A percentile compares a stretch with the other conserved stretches of the same genome.
Evolutionary conservation across 768 basidiomycete genomes (phyloP).

Genomic region (Nidularia sp.): DNA sequence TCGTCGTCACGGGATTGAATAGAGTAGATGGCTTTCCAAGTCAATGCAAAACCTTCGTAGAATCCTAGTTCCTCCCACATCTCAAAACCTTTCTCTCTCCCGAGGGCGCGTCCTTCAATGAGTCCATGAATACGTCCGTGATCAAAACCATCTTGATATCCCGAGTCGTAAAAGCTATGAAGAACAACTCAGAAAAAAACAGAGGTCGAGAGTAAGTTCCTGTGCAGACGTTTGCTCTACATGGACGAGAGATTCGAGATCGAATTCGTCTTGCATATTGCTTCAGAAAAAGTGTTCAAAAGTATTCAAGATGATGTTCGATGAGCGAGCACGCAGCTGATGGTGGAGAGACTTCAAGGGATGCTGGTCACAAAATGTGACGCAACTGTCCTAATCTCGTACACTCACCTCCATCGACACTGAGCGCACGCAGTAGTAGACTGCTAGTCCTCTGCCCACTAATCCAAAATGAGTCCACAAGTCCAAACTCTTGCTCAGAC

Average conservation of each 20-base stretch:
- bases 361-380: too few species aligned
- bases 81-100: constrained; percentile 87
- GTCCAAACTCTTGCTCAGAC: constrained; percentile 74
- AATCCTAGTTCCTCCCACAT: constrained; percentile 98
- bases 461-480: constrained; percentile 55
- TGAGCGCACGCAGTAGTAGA: constrained; percentile 61
- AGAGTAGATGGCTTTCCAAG: constrained; percentile 57
- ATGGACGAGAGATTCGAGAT: constrained; percentile 56
- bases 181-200: background rate
- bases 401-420: constrained; percentile 2
- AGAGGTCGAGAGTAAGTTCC: background rate
- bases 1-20: constrained; percentile 39
- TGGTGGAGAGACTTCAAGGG: too few species aligned
- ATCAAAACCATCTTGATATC: constrained; percentile 71
- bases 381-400: background rate
- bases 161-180: constrained; percentile 73
- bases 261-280: constrained; percentile 35
- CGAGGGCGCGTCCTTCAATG: constrained; percentile 87
- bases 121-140: constrained; percentile 89
- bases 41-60: constrained; percentile 79
- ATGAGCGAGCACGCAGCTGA: too few species aligned
- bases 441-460: constrained; percentile 72
- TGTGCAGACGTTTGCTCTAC: constrained; percentile 57
- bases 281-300: too few species aligned
- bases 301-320: too few species aligned